Percentiles rank a stretch among this genome's conserved stretches.
phyloP scores from a whole-genome alignment of 805 yeast genomes.

The Hemisphaericaspora nanyangensis region DNA sequence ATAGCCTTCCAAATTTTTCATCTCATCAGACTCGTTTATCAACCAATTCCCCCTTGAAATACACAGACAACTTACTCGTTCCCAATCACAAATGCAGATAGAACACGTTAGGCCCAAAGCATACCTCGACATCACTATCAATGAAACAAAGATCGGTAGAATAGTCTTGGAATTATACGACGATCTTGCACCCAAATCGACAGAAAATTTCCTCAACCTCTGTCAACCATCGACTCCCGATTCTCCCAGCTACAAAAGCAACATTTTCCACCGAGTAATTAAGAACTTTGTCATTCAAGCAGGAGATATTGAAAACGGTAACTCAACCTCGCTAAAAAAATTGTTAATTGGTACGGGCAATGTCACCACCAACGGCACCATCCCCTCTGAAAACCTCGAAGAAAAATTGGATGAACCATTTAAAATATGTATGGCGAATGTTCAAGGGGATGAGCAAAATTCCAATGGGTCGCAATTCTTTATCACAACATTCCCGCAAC shows the following conservation, averaged over 20 bases:
- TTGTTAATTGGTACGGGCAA: constrained; percentile 38
- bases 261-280: constrained; percentile 58
- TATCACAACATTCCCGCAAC: constrained; percentile 63
- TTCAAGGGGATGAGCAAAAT: constrained; percentile 39
- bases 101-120: constrained; percentile 25
- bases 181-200: constrained; percentile 54
- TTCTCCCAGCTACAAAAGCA: constrained; percentile 34
- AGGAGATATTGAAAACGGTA: constrained; percentile 41
- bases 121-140: constrained; percentile 53
- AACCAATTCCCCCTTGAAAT: too few species aligned
- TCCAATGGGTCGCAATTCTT: constrained; percentile 68
- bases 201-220: constrained; percentile 46
- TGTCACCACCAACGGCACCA: constrained; percentile 25
- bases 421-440: constrained; percentile 64
- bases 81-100: too few species aligned
- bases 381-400: constrained; percentile 53
- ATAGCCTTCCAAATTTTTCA: too few species aligned
- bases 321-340: constrained; percentile 32
- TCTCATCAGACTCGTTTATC: too few species aligned
- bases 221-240: constrained; percentile 15
- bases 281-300: constrained; percentile 70
- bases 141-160: constrained; percentile 46
- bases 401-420: constrained; percentile 44
- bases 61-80: too few species aligned
- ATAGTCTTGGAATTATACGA: constrained; percentile 53